These are phyloP conservation scores for Gaeumannomyces tritici DNA, from an alignment of 2,329 filamentous ascomycete species.

Conservation along the genomic window DNA sequence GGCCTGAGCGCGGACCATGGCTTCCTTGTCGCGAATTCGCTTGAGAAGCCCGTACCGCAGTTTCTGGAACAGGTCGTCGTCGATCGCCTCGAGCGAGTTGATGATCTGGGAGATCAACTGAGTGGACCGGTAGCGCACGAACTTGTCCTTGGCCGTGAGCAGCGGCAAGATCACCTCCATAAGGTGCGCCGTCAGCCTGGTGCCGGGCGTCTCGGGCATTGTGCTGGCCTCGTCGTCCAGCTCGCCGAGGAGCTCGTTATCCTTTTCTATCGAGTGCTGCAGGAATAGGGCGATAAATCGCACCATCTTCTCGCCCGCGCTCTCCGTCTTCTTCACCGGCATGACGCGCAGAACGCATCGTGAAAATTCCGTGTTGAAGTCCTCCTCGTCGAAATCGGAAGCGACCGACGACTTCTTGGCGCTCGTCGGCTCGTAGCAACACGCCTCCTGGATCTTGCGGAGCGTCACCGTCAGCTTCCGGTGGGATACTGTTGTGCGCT, in stretches of 20 bases:
- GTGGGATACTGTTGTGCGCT: conserved; percentile 82
- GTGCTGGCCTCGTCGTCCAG: conserved; percentile 60
- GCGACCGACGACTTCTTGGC: conserved; percentile 37
- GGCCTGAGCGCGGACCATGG: conserved; percentile 84
- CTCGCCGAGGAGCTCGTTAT: conserved; percentile 57
- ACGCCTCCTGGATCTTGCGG: conserved; percentile 83
- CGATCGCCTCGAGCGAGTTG: conserved; percentile 84
- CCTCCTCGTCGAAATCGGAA: conserved; percentile 68
- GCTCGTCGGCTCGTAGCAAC: conserved; percentile 54
- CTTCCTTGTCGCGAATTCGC: conserved; percentile 86
- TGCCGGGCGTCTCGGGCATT: conserved; percentile 75
- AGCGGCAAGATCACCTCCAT: conserved; percentile 66
- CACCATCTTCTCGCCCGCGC: conserved; percentile 75
- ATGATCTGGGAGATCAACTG: conserved; percentile 87
- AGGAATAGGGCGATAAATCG: conserved; percentile 85
- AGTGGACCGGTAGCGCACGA: conserved; percentile 78
- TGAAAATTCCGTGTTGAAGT: conserved; percentile 80
- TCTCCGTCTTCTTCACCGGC: conserved; percentile 84
- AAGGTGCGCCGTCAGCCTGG: conserved; percentile 65
- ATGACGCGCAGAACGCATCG: conserved; percentile 76
- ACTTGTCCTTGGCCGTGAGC: conserved; percentile 84
- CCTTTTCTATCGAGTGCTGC: conserved; percentile 59
- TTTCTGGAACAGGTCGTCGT: conserved; percentile 81
- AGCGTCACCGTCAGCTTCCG: conserved; percentile 80
- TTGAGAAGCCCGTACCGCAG: conserved; percentile 72